Evolutionary conservation across 2,329 filamentous ascomycete genomes (phyloP), one percentile per base, ranked within the genome.

Genomic region (Verticillium isaacii): DNA sequence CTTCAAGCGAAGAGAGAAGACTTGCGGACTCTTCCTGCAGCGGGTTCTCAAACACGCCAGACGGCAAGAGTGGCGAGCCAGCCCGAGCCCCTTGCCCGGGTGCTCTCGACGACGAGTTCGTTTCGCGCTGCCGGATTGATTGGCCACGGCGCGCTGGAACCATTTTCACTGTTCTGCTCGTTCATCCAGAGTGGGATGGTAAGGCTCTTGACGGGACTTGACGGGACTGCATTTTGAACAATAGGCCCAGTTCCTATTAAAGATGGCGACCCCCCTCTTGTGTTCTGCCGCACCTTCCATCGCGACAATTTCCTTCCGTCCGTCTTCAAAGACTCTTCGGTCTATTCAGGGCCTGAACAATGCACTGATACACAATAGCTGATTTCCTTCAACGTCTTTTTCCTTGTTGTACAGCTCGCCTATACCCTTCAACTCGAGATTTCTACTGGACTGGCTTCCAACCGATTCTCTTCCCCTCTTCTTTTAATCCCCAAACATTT

Each of bases 391-490:
- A 25, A 37, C 36, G 25, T 32, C 57, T n/a, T 41, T 45, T 58
- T 58, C 25, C 37, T 45, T 41, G 32, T 58, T 58, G 37, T 45
- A 29, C 36, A 23, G 25, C 57, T 34, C 12, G 2, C 14, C 56
- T 23, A 58, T 58, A 58, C 14, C 56, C 15, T 41, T 32, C 36
- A 12, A 45, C 25, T 50, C 39, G 25, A 41, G 45, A 29, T 17
- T 50, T 32, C 39, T n/a, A 41, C 25, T 58, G 57, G 57, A 58
- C 57, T 58, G 57, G 57, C 39, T 58, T 50, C 56, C 56, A 58
- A 23, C 14, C 37, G 32, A 32, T 41, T 23, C 19, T 58, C 37
- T 34, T 6, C 29, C 56, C 8, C 45, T 17, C 17, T 29, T 34
- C 57, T 52, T 19, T 58, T 50, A 25, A 29, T 50, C 14, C 19